A percentile compares a stretch with the other conserved stretches of the same genome.
Evolutionary conservation across 805 yeast genomes (phyloP).

Genomic region (Candida montana): DNA sequence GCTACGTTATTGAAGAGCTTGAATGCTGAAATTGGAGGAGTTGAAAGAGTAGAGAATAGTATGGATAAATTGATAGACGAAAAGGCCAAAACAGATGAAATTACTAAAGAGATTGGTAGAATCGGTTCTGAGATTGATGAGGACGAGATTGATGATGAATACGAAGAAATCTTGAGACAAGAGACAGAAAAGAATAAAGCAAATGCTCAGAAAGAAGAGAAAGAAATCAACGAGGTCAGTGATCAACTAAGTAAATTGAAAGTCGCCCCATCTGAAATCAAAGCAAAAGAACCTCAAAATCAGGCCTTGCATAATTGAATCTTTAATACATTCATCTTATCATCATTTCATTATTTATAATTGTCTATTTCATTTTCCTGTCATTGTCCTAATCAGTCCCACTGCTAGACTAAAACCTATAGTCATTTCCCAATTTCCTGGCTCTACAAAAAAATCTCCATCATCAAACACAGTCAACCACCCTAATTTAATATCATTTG

Average conservation of each 20-base stretch:
- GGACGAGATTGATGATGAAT: constrained; percentile 33
- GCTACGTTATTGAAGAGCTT: constrained; percentile 31
- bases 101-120: constrained; percentile 30
- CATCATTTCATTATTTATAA: background rate
- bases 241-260: constrained; percentile 22
- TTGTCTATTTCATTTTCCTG: background rate
- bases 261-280: constrained; percentile 17
- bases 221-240: constrained; percentile 15
- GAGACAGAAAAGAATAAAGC: constrained; percentile 4
- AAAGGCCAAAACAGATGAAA: constrained; percentile 31
- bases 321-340: background rate
- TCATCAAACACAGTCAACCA: constrained; percentile 62
- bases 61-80: constrained; percentile 37
- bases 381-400: constrained; percentile 33
- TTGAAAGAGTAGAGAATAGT: constrained; percentile 36
- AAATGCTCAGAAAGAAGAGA: constrained; percentile 3
- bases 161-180: constrained; percentile 26
- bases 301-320: constrained; percentile 6
- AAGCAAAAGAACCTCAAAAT: background rate
- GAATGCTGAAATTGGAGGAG: constrained; percentile 37
- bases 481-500: constrained; percentile 54
- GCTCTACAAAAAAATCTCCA: constrained; percentile 20
- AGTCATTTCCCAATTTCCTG: constrained; percentile 50
- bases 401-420: constrained; percentile 49
- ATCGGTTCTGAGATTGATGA: constrained; percentile 22